Evolutionary conservation across 306 rosid genomes (phyloP), one percentile per base, ranked within the genome.

Genomic region (Cucumis cinereus): DNA sequence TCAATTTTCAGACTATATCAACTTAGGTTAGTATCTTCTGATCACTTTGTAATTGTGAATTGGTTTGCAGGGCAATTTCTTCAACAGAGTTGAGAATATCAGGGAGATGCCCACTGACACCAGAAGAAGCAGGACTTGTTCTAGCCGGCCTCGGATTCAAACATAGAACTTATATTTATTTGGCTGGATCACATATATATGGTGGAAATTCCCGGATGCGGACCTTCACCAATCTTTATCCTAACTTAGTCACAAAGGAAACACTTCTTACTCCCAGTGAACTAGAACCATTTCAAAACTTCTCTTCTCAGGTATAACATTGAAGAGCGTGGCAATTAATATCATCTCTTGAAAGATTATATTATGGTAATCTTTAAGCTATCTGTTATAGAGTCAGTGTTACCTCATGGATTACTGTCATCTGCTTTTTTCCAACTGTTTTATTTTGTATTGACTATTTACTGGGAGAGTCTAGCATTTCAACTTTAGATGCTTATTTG

Each of bases 61-160:
- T 17, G 23, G n/a, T 60, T 63, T 75, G 14, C 66, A 91, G 96
- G 81, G 79, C 81, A 22, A 73, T 86, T 82, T 82, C 92, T 74
- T 86, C 90, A 22, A 45, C 23, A 66, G 79, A 85, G 76, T 85
- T 91, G 89, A 89, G 99, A 81, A 84, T 83, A 83, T 63, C 80
- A 76, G 99, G 99, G 47, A 90, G 87, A 85, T 94, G 99, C 43
- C 99, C 96, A 15, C 85, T 91, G 88, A 89, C 97, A 54, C 99
- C 97, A 33, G 99, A 94, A 89, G 99, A 94, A 90, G 93, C 97
- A 72, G 97, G 86, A 57, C 92, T 94, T 47, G 97, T 90, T 79
- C 93, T 94, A 81, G 95, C 99, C 30, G 93, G 89, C 41, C 67
- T 91, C 64, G 96, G 97, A 72, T 91, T 86, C 79, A 87, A 89